Base-by-base conservation (phyloP, 2,329 filamentous ascomycete genomes). In the Fusarium transvaalense region DNA sequence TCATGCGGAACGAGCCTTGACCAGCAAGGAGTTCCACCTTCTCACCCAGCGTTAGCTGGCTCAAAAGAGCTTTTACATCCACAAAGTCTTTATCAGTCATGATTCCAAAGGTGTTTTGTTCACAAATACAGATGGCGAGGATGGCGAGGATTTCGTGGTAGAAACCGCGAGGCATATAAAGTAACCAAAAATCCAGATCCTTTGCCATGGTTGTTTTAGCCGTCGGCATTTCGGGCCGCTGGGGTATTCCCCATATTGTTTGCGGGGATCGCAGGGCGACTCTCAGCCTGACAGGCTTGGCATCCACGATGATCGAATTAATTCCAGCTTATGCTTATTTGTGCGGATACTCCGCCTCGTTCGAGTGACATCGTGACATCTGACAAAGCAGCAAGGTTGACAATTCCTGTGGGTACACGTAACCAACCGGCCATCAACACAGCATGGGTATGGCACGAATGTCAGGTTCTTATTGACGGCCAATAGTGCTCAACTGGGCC, bases 1-100 rank as follows among this genome's bases (percentile, higher is more conserved):
- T 72, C 55, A 67, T 72, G 1, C 63, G 64, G 45, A 71, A 72
- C 2, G 69, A 71, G 8, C 68, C 69, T 6, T 72, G 69, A 1
- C 70, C 70, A 1, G 70, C 66, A 5, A 72, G 67, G 39, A 72
- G 64, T 3, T 66, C 61, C 19, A 72, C 39, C 38, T 72, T 72
- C 19, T 72, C 70, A 25, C 61, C 64, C 34, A 72, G 58, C n/a
- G 61, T 71, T 4, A 72, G 56, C 6, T 64, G 48, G 43, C 48
- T 46, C 15, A 72, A 25, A 7, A 71, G 48, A 45, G 56, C 42
- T 29, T 71, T 38, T 3, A 72, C 67, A 9, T 72, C 53, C 4
- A 72, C 19, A 6, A 43, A 41, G 19, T 43, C 6, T 10, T 25
- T 19, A 5, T 38, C 10, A 23, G 52, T 9, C 68, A 71, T 71